Conservation (phyloP, 352 stramenopile genomes). For the Pythium insidiosum region DNA sequence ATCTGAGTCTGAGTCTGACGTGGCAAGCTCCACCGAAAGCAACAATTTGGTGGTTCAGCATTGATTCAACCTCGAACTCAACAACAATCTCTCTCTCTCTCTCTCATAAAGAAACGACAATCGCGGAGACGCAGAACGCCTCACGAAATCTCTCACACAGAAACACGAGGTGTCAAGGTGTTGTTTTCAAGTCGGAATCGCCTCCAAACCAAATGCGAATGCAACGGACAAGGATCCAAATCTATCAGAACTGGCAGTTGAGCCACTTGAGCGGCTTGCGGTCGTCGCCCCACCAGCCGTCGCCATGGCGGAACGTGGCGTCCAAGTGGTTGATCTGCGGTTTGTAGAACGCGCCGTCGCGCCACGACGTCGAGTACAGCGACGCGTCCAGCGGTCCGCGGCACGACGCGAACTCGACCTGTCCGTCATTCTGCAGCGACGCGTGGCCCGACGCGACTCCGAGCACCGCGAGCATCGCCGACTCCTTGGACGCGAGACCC, state of each 20-base stretch:
- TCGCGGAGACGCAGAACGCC: too few relatives aligned
- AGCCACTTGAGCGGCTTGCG: constrained; percentile 16
- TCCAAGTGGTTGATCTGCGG: constrained; percentile 27
- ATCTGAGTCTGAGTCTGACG: too few relatives aligned
- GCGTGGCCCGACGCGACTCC: constrained; percentile 15
- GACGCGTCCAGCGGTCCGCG: background rate
- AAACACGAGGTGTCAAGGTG: too few relatives aligned
- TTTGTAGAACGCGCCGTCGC: constrained; percentile 17
- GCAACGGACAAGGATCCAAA: too few relatives aligned
- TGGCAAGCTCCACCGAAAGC: too few relatives aligned
- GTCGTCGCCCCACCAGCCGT: constrained; percentile 12
- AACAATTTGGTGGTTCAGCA: too few relatives aligned
- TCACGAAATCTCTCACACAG: too few relatives aligned
- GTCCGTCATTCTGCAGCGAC: constrained; percentile 17
- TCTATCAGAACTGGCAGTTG: constrained; percentile 13
- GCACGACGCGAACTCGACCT: constrained; percentile 23
- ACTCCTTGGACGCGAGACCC: constrained; percentile 13
- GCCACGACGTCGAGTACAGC: constrained; percentile 9
- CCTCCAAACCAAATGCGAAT: too few relatives aligned
- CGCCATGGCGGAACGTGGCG: constrained; percentile 4
- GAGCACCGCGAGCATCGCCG: constrained; percentile 3
- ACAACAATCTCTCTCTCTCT: too few relatives aligned
- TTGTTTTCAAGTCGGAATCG: too few relatives aligned
- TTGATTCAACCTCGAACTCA: too few relatives aligned
- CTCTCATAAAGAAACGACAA: too few relatives aligned